Evolutionary conservation across 163 green algal species (phyloP), one percentile per base, ranked within the genome.

Genomic region (Trebouxia gelatinosa): DNA sequence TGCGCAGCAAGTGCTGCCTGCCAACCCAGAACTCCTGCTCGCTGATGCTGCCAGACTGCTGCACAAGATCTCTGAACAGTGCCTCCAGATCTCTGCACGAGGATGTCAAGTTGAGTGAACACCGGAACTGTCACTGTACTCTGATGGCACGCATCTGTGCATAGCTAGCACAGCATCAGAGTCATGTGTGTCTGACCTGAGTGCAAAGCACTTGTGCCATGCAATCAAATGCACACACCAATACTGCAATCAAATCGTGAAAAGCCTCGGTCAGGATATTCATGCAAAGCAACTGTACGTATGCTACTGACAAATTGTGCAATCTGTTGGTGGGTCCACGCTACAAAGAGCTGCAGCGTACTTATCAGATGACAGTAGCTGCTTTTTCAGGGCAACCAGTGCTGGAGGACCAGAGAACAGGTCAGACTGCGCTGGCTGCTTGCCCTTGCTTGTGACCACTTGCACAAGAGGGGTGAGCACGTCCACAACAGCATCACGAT

Each of bases 51-150:
- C 57, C 74, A 58, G 48, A 66, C 35, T 72, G 37, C 17, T 23
- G 61, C 0, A 93, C 88, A 16, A 93, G 82, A 57, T 87, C 62
- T 48, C 78, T 67, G 71, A 91, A 87, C 34, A 92, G 37, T 0
- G 51, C 59, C 21, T 82, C 51, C 32, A 93, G 34, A 37, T 89
- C 84, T 39, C 77, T 88, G 82, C 50, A 76, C n/a, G n/a, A n/a
- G n/a, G n/a, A n/a, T n/a, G n/a, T n/a, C n/a, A n/a, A n/a, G n/a
- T n/a, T n/a, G n/a, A n/a, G n/a, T n/a, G n/a, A n/a, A n/a, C n/a
- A n/a, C n/a, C n/a, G n/a, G n/a, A n/a, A n/a, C n/a, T n/a, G n/a
- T n/a, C n/a, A n/a, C n/a, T n/a, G n/a, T n/a, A n/a, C n/a, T n/a
- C n/a, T n/a, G n/a, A n/a, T n/a, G n/a, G n/a, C n/a, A n/a, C n/a